Conservation (phyloP, 495 filamentous ascomycete species). For the Penicillium simplicissimum region DNA sequence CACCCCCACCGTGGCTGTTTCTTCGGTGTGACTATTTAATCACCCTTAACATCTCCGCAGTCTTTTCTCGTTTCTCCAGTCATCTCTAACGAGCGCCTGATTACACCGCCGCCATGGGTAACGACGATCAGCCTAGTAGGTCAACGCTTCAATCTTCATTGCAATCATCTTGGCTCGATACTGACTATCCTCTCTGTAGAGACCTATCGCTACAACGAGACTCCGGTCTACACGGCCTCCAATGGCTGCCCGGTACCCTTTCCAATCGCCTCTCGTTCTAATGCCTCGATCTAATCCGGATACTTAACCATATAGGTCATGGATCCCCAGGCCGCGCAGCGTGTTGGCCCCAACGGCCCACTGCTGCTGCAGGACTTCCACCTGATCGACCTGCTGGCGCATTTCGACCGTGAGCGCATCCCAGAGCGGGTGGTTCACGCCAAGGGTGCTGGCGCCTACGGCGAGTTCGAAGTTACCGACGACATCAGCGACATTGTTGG, state of each 20-base stretch:
- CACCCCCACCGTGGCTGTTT: slow-evolving; percentile 1
- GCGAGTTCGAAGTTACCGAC: slow-evolving; percentile 70
- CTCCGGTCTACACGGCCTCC: slow-evolving; percentile 55
- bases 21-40: slow-evolving; percentile 5
- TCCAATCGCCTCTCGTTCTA: background rate
- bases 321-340: slow-evolving; percentile 58
- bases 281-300: slow-evolving; percentile 13
- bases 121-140: slow-evolving; percentile 40
- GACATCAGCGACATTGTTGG: slow-evolving; percentile 56
- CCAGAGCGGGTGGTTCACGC: slow-evolving; percentile 79
- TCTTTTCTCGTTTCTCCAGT: background rate
- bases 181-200: slow-evolving; percentile 12
- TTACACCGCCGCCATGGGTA: slow-evolving; percentile 32
- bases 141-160: background rate
- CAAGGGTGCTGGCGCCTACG: slow-evolving; percentile 78
- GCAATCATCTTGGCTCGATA: background rate
- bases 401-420: slow-evolving; percentile 68
- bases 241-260: slow-evolving; percentile 31
- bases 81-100: background rate
- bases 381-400: slow-evolving; percentile 65
- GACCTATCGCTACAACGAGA: slow-evolving; percentile 55
- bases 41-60: background rate
- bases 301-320: slow-evolving; percentile 37
- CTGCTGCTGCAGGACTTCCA: slow-evolving; percentile 65
- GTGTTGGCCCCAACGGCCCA: slow-evolving; percentile 63